Conservation (phyloP, 2,329 filamentous ascomycete genomes). For the Talaromyces sp. region DNA sequence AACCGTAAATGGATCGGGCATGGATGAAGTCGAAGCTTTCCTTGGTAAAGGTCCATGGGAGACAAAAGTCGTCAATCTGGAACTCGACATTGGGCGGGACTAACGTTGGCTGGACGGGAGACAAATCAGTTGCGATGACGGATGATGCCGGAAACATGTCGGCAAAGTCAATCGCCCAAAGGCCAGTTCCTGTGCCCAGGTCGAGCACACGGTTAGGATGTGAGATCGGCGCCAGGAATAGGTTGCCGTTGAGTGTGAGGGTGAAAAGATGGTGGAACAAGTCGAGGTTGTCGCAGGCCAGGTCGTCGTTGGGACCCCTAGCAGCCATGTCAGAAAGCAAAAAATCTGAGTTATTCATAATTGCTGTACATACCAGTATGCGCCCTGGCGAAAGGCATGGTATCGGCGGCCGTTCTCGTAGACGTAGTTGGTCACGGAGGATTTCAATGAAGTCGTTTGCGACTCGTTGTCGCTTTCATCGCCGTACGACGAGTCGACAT, state of each 20-base stretch:
- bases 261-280: slow-evolving; percentile 4
- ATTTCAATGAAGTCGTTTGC: slow-evolving; percentile 13
- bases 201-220: slow-evolving; percentile 1
- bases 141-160: neutral
- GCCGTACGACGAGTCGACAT: slow-evolving; percentile 3
- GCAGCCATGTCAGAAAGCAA: neutral
- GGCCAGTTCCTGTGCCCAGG: slow-evolving; percentile 6
- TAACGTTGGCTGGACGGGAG: slow-evolving; percentile 1
- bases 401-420: slow-evolving; percentile 28
- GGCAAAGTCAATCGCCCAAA: slow-evolving; percentile 5
- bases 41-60: slow-evolving; percentile 15
- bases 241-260: neutral
- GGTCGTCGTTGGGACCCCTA: slow-evolving; percentile 4
- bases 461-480: slow-evolving; percentile 4
- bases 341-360: neutral
- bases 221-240: slow-evolving; percentile 2
- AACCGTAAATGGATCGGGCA: slow-evolving; percentile 13
- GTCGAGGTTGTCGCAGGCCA: slow-evolving; percentile 2
- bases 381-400: slow-evolving; percentile 20
- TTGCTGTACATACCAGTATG: neutral
- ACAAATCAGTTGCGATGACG: slow-evolving; percentile 1
- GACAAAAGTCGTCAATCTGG: slow-evolving; percentile 17
- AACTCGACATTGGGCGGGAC: slow-evolving; percentile 19
- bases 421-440: slow-evolving; percentile 14
- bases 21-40: slow-evolving; percentile 20